Conservation (phyloP, 805 yeast genomes). For the Starmerella apis region DNA sequence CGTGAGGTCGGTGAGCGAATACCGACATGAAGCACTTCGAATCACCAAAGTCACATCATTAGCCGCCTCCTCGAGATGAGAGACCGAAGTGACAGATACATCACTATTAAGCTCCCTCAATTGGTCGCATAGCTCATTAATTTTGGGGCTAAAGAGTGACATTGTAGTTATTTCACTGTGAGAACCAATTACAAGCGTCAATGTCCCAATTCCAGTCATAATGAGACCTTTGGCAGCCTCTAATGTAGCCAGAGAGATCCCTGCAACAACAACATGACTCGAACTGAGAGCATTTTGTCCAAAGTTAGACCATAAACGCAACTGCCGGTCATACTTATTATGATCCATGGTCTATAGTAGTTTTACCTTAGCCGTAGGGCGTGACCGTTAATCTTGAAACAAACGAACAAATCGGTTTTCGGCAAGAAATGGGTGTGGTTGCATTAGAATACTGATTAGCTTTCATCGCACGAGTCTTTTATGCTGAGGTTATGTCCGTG, state of each 20-base stretch:
- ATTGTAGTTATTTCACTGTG: no score
- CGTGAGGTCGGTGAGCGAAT: conserved; percentile 25
- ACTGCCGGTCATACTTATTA: conserved; percentile 64
- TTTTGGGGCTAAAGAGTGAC: not conserved
- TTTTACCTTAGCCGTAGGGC: not conserved
- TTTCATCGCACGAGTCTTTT: not conserved
- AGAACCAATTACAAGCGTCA: conserved; percentile 48
- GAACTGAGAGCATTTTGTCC: conserved; percentile 58
- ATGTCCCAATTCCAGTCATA: conserved; percentile 74
- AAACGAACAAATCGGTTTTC: not conserved
- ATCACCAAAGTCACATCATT: not conserved
- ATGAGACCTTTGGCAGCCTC: conserved; percentile 78
- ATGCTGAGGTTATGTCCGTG: not conserved
- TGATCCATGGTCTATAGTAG: not conserved
- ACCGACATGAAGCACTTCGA: not conserved
- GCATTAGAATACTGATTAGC: not conserved
- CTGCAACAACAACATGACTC: conserved; percentile 52
- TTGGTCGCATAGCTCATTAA: not conserved
- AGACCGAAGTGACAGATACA: not conserved
- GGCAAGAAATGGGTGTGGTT: not conserved
- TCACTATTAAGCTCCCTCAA: conserved; percentile 1
- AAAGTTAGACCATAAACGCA: conserved; percentile 70
- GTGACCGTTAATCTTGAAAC: not conserved
- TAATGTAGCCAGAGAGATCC: conserved; percentile 39
- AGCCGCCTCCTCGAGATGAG: not conserved